A percentile compares a stretch with the other conserved stretches of the same genome.
Evolutionary conservation across 1,284 basidiomycete genomes (phyloP).

Genomic region (Golubevia pallescens): DNA sequence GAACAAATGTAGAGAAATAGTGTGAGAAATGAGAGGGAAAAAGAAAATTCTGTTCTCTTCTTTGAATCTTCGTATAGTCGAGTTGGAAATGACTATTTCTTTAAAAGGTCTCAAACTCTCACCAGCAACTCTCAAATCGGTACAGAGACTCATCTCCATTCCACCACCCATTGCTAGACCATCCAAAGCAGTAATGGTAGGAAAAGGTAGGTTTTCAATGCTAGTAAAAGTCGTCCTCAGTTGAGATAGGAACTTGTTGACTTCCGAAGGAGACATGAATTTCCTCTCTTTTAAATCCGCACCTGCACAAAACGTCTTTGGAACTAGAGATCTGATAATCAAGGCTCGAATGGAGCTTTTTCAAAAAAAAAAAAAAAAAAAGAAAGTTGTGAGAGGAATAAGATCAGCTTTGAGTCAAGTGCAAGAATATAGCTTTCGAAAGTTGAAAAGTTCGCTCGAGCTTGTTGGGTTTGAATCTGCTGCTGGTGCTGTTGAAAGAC

Average conservation of each 20-base stretch:
- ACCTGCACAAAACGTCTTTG: conserved; percentile 86
- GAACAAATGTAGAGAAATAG: conserved; percentile 1
- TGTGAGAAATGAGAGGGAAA: conserved; percentile 7
- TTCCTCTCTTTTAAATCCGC: conserved; percentile 87
- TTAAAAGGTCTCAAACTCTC: conserved; percentile 15
- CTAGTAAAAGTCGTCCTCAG: conserved; percentile 76
- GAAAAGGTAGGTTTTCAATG: conserved; percentile 81
- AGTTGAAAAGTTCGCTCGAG: too few relatives aligned
- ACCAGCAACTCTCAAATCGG: conserved; percentile 87
- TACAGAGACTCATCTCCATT: conserved; percentile 82
- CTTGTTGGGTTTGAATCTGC: too few relatives aligned
- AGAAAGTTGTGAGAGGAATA: too few relatives aligned
- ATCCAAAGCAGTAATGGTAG: conserved; percentile 89
- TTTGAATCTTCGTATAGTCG: too few relatives aligned
- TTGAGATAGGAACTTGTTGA: conserved; percentile 79
- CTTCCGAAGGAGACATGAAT: conserved; percentile 71
- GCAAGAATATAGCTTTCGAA: too few relatives aligned
- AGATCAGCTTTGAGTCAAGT: too few relatives aligned
- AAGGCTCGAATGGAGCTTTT: conserved; percentile 69
- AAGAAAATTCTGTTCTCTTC: too few relatives aligned
- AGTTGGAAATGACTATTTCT: too few relatives aligned
- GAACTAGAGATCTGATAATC: conserved; percentile 76
- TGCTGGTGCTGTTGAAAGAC: too few relatives aligned
- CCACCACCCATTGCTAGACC: conserved; percentile 91
- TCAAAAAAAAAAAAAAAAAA: conserved; percentile 10